Conservation (phyloP, 441 rosid species). For the Adansonia grandidieri region DNA sequence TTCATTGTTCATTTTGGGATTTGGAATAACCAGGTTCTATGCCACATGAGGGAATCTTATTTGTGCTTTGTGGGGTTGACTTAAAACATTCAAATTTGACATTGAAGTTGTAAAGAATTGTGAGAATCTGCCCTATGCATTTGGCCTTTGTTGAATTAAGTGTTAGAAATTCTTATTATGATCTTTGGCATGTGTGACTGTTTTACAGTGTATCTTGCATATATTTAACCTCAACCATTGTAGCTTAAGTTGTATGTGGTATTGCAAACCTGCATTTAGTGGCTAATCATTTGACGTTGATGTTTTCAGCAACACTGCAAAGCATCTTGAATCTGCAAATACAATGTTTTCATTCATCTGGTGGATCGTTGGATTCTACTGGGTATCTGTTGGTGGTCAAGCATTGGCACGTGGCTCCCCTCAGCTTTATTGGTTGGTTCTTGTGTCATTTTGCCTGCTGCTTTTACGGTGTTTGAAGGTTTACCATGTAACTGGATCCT, state of each 20-base stretch:
- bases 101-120: neutral
- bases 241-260: neutral
- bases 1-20: neutral
- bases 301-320: slow-evolving; percentile 55
- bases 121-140: neutral
- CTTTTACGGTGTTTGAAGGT: neutral
- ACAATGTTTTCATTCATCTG: slow-evolving; percentile 93
- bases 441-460: slow-evolving; percentile 2
- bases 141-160: neutral
- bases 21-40: neutral
- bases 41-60: neutral
- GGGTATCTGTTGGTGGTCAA: slow-evolving; percentile 95
- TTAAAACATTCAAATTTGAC: neutral
- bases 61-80: neutral
- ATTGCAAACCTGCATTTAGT: neutral
- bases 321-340: slow-evolving; percentile 89
- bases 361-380: slow-evolving; percentile 96
- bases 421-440: slow-evolving; percentile 84
- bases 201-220: neutral
- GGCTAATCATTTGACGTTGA: slow-evolving; percentile 15
- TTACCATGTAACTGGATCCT: slow-evolving; percentile 16
- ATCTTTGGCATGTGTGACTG: neutral
- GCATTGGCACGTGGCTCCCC: slow-evolving; percentile 64
- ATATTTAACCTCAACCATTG: neutral
- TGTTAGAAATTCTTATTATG: neutral